phyloP scores from a whole-genome alignment of 208 protist genomes.

The Trypanosoma brucei region DNA sequence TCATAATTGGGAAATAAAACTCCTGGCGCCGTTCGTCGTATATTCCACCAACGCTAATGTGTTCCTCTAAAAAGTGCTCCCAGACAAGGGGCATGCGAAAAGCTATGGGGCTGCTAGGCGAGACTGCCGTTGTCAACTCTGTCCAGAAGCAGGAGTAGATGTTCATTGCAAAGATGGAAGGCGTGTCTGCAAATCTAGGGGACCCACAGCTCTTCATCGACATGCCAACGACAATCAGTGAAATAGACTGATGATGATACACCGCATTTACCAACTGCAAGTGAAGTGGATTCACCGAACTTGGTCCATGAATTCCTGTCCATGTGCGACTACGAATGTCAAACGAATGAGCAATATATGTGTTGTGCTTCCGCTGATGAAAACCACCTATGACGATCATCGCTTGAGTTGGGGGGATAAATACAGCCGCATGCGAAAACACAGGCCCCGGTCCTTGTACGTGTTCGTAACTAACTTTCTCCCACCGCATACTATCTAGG shows the following conservation, averaged over 20 bases:
- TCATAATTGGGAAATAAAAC: conserved; percentile 74
- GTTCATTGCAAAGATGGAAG: conserved; percentile 67
- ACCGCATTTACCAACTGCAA: conserved; percentile 61
- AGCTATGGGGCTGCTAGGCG: conserved; percentile 71
- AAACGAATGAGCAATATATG: conserved; percentile 73
- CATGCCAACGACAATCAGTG: conserved; percentile 68
- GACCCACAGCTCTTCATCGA: conserved; percentile 22
- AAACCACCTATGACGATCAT: conserved; percentile 85
- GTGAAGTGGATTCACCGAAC: conserved; percentile 59
- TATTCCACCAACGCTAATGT: conserved; percentile 49
- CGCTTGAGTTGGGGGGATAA: conserved; percentile 46
- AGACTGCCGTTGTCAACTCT: conserved; percentile 47
- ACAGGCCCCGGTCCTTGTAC: conserved; percentile 65
- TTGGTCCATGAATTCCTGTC: conserved; percentile 70
- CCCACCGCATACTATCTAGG: conserved; percentile 58
- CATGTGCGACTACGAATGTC: conserved; percentile 78
- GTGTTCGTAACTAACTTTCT: conserved; percentile 65
- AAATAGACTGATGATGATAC: conserved; percentile 32
- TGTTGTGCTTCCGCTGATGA: conserved; percentile 81
- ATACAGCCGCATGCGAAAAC: conserved; percentile 76
- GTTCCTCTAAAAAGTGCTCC: conserved; percentile 48
- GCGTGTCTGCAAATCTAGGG: conserved; percentile 7
- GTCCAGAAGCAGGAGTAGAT: conserved; percentile 64
- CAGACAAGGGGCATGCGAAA: conserved; percentile 74
- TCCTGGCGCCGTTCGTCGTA: conserved; percentile 52